Percentiles rank a stretch among this genome's conserved stretches.
Conservation (phyloP, 306 rosid species). For the Chamaecrista fasciculata region DNA sequence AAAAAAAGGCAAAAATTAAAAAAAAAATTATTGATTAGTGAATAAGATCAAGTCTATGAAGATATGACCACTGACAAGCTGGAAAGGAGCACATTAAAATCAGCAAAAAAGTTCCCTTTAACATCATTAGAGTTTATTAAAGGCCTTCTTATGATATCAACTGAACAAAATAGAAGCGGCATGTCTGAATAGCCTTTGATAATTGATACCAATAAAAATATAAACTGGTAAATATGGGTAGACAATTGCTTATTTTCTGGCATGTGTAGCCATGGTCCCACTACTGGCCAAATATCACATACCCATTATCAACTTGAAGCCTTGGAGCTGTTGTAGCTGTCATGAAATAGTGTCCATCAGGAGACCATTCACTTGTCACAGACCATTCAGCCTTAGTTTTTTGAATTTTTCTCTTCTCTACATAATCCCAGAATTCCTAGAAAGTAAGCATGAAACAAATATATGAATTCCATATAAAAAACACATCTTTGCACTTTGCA, state of each 20-base stretch:
- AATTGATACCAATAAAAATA: slow-evolving; percentile 5
- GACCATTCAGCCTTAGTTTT: slow-evolving; percentile 85
- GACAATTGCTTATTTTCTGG: slow-evolving; percentile 18
- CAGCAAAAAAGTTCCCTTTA: slow-evolving; percentile 17
- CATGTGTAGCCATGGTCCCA: slow-evolving; percentile 3
- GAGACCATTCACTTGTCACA: slow-evolving; percentile 95
- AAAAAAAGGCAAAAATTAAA: not conserved
- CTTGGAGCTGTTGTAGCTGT: slow-evolving; percentile 98
- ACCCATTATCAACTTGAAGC: slow-evolving; percentile 97
- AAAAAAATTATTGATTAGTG: not conserved
- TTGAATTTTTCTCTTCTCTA: slow-evolving; percentile 64
- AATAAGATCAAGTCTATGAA: slow-evolving; percentile 1
- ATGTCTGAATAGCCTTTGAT: slow-evolving; percentile 20
- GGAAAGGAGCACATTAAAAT: slow-evolving; percentile 22
- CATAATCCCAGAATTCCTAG: slow-evolving; percentile 92
- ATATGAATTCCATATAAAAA: slow-evolving; percentile 19
- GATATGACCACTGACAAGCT: not conserved
- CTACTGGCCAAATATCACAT: slow-evolving; percentile 28
- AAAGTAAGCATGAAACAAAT: slow-evolving; percentile 23
- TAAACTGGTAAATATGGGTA: not conserved
- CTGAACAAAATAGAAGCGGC: slow-evolving; percentile 16
- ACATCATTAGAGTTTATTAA: not conserved
- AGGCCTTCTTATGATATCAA: slow-evolving; percentile 25
- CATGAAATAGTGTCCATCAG: slow-evolving; percentile 93
- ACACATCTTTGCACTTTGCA: slow-evolving; percentile 5